Base-by-base conservation (phyloP, 2,329 filamentous ascomycete species). In the Orbilia javanica region DNA sequence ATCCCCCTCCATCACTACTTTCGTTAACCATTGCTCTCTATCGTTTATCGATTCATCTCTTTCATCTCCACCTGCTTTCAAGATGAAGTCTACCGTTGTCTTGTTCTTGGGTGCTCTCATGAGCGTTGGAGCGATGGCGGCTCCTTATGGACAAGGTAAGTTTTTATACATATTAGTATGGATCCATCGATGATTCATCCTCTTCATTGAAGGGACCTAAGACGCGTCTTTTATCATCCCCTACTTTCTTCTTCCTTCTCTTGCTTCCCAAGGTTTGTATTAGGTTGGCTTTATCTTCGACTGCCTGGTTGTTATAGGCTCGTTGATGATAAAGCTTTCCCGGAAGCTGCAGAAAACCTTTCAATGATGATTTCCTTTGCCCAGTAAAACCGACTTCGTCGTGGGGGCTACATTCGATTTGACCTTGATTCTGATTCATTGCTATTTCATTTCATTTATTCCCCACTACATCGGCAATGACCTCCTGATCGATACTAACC, bases 61-160 rank as follows among this genome's bases (percentile, higher is more conserved):
- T 44, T 52, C 25, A 46, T 77, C 66, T 39, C n/a, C 18, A 8
- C 52, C 34, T 36, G 15, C 44, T 5, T 34, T 77, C 66, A 77
- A 71, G 66, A 77, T 77, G 73, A 77, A 77, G 73, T 77, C 73
- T 39, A 52, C 60, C 34, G 31, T 71, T 65, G 60, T 77, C 60
- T 46, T 77, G 39, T 66, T 77, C 57, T 11, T 50, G 31, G 69
- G 60, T 67, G 60, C 73, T 66, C 73, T 77, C 22, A 62, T 77
- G 60, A 71, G 73, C 73, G 42, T 67, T 62, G 66, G 73, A 53
- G 60, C 34, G 22, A 60, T 27, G 60, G 73, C 73, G 50, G 73
- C 52, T 77, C 73, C 73, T 52, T 34, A 77, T 29, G 65, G 66
- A 36, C 69, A 44, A n/a, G 66, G 73, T 77, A 53, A 77, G 66